phyloP scores from a whole-genome alignment of 306 rosid species.

The Cicer yamashitae region DNA sequence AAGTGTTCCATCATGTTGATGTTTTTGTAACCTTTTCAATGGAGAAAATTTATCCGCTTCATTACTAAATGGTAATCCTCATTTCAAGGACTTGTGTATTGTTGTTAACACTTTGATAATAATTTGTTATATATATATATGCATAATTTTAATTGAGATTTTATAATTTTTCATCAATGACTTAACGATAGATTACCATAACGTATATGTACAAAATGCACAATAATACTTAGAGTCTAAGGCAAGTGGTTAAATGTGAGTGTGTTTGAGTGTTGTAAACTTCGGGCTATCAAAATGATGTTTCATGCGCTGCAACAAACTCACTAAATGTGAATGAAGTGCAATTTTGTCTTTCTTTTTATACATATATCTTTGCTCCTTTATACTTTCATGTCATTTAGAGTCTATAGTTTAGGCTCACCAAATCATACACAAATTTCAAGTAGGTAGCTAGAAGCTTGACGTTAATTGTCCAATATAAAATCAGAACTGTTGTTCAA shows the following conservation, averaged over 20 bases:
- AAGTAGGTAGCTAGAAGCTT: not conserved
- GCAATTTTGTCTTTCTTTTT: not conserved
- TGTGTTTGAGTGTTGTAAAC: too few relatives aligned
- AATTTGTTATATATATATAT: too few relatives aligned
- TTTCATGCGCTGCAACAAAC: too few relatives aligned
- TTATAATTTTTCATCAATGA: too few relatives aligned
- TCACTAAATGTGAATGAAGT: not conserved
- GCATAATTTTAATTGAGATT: too few relatives aligned
- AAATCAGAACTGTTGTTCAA: not conserved
- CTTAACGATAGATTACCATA: too few relatives aligned
- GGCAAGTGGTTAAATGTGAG: too few relatives aligned
- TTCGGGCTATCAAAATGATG: too few relatives aligned
- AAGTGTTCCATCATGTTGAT: constrained; percentile 20
- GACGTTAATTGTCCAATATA: constrained; percentile 9
- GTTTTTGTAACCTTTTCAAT: constrained; percentile 30
- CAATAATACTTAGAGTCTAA: too few relatives aligned
- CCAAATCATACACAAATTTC: constrained; percentile 18
- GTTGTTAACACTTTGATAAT: constrained; percentile 3
- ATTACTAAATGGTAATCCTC: constrained; percentile 57
- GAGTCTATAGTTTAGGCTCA: constrained; percentile 19
- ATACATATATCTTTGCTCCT: not conserved
- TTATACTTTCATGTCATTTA: constrained; percentile 16
- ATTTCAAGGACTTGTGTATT: not conserved
- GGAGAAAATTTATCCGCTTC: constrained; percentile 86
- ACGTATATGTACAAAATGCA: too few relatives aligned